phyloP scores from a whole-genome alignment of 305 asterid species.

The Caryopteris hybrid region DNA sequence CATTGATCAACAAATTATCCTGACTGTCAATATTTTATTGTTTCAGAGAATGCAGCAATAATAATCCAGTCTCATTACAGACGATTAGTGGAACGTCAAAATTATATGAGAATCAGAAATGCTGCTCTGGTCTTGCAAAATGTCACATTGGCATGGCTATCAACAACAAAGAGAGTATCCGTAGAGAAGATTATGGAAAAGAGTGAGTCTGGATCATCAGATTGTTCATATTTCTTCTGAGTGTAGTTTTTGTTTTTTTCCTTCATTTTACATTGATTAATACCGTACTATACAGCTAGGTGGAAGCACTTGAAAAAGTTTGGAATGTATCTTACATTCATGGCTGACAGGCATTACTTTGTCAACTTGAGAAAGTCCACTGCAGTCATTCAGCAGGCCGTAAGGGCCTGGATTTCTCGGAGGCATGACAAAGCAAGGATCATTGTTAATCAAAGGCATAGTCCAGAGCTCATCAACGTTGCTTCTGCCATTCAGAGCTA shows the following conservation, averaged over 20 bases:
- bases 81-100: slow-evolving; percentile 39
- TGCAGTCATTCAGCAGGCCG: slow-evolving; percentile 56
- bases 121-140: slow-evolving; percentile 61
- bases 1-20: not conserved
- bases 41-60: slow-evolving; percentile 86
- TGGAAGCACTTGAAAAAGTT: slow-evolving; percentile 31
- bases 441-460: slow-evolving; percentile 14
- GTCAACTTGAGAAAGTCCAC: slow-evolving; percentile 46
- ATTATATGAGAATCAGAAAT: slow-evolving; percentile 44
- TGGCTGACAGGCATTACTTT: slow-evolving; percentile 59
- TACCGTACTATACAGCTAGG: slow-evolving; percentile 43
- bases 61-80: slow-evolving; percentile 78
- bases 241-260: not conserved
- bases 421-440: slow-evolving; percentile 21
- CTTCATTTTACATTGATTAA: slow-evolving; percentile 17
- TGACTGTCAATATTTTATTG: slow-evolving; percentile 12
- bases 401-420: slow-evolving; percentile 49
- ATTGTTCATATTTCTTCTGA: slow-evolving; percentile 29
- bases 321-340: slow-evolving; percentile 24
- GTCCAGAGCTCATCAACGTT: slow-evolving; percentile 26
- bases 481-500: slow-evolving; percentile 34
- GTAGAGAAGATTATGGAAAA: slow-evolving; percentile 25
- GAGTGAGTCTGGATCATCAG: slow-evolving; percentile 32
- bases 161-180: slow-evolving; percentile 37
- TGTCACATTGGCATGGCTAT: slow-evolving; percentile 58